Base-by-base conservation (phyloP, 495 filamentous ascomycete genomes). In the Aspergillus coremiiformis region DNA sequence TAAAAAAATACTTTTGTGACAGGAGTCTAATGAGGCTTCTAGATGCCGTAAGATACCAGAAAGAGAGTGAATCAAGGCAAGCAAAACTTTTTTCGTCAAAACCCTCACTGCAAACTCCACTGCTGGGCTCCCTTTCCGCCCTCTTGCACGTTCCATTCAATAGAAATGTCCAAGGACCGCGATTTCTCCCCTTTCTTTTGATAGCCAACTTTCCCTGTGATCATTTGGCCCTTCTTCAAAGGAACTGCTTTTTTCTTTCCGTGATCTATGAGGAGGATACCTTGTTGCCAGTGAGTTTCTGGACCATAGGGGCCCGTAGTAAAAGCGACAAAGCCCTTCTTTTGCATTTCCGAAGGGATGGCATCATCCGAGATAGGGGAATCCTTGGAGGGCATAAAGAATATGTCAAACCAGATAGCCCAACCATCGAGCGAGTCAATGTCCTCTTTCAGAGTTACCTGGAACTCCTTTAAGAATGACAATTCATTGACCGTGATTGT, bases 341-440 rank as follows among this genome's bases (percentile, higher is more conserved):
- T 77, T 55, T 66, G 63, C 67, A 71, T 68, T 30, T 73, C 69
- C 23, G 67, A 61, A 27, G 68, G 66, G 30, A 66, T 58, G 7
- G 68, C 69, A 59, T 79, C 62, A 17, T 72, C 63, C 3, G 77
- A 68, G 17, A 79, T 59, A 4, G 58, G 57, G 44, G 73, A 66
- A 6, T 73, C 65, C 17, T 67, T 58, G 1, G 74, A 73, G 3
- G 75, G 73, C 62, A 80, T 70, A 60, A 85, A 84, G 68, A 80
- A 81, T 4, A 78, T 81, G 57, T 85, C 82, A 53, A 85, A 84
- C 80, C 81, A 84, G 51, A 84, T 77, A 17, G 72, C 67, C 63
- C 72, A 85, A 14, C 80, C 82, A 65, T 84, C 78, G 20, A 84
- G 67, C 3, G 72, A 65, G 53, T 81, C 76, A 44, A 82, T 71